Conservation (phyloP, 169 alveolate species). For the Cryptosporidium bovis region DNA sequence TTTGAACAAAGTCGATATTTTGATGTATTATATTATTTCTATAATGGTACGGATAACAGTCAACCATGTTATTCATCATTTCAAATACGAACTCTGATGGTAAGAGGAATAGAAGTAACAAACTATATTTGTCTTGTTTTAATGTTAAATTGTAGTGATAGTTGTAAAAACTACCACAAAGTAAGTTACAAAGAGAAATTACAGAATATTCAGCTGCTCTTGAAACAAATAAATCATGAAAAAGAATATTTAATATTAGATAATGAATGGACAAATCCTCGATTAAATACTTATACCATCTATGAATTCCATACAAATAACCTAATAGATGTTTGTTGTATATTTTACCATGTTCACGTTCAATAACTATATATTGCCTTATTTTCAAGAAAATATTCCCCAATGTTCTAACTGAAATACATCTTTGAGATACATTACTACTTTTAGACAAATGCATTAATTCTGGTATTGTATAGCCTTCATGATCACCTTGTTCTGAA, state of each 20-base stretch:
- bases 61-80: conserved; percentile 3
- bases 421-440: conserved; percentile 66
- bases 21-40: conserved; percentile 10
- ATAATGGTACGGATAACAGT: conserved; percentile 12
- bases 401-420: conserved; percentile 74
- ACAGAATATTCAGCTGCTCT: conserved; percentile 51
- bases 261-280: conserved; percentile 52
- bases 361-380: conserved; percentile 15
- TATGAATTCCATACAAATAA: conserved; percentile 49
- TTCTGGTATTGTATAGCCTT: conserved; percentile 76
- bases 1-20: conserved; percentile 3
- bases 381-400: conserved; percentile 49
- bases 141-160: too few species aligned
- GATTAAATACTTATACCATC: conserved; percentile 57
- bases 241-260: conserved; percentile 30
- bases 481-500: conserved; percentile 74
- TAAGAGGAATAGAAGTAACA: not conserved
- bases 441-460: conserved; percentile 75
- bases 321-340: conserved; percentile 24
- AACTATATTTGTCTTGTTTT: not conserved
- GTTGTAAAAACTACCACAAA: conserved; percentile 9
- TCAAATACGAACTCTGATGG: conserved; percentile 57
- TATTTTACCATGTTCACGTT: not conserved
- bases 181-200: conserved; percentile 36
- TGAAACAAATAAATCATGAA: conserved; percentile 44